Conservation (phyloP, 2,329 filamentous ascomycete genomes). For the Magnaporthiopsis rhizophila region DNA sequence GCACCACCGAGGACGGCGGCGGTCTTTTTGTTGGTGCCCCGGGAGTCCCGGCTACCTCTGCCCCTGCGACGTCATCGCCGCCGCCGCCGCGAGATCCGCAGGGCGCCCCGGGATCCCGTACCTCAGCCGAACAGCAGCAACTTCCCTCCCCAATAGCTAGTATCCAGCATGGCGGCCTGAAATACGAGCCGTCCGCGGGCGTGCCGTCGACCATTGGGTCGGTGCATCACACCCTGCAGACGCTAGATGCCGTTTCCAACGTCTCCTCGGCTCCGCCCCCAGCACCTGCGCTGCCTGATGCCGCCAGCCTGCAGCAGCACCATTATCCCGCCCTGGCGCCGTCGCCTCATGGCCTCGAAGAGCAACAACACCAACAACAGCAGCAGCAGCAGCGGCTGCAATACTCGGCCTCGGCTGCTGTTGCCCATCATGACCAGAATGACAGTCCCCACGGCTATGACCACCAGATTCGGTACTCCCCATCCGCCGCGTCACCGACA, state of each 20-base stretch:
- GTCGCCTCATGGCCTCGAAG: slow-evolving; percentile 1
- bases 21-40: background rate
- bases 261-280: background rate
- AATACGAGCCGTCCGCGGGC: slow-evolving; percentile 2
- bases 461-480: slow-evolving; percentile 1
- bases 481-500: background rate
- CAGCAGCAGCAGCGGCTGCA: background rate
- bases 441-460: slow-evolving; percentile 1
- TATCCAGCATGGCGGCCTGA: background rate
- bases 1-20: background rate
- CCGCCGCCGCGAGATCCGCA: background rate
- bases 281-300: background rate
- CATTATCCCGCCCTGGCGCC: slow-evolving; percentile 4
- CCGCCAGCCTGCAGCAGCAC: background rate
- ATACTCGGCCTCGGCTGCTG: background rate
- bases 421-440: background rate
- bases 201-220: slow-evolving; percentile 4
- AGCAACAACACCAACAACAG: background rate
- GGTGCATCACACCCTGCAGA: slow-evolving; percentile 2
- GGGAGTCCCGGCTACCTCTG: background rate
- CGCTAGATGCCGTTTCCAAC: background rate
- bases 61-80: background rate
- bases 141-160: background rate
- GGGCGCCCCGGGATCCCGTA: too few relatives aligned
- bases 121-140: background rate